phyloP scores from a whole-genome alignment of 2,329 filamentous ascomycete genomes.

The Colletotrichum filicis region DNA sequence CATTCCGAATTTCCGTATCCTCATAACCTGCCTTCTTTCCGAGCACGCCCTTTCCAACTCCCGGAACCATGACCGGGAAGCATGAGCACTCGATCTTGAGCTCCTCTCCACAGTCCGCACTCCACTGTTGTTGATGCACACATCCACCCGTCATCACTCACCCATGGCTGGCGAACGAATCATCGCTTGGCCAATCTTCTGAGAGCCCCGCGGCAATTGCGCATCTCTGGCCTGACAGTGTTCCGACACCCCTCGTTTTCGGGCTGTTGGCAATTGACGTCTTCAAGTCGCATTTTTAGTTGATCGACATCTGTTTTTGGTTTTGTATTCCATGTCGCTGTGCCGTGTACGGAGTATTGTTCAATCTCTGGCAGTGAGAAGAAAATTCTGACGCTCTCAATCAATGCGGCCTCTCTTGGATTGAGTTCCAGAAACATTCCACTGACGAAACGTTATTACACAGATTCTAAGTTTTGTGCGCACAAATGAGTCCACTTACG shows the following conservation, averaged over 20 bases:
- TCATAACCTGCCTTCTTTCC: constrained; percentile 14
- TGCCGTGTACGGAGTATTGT: not conserved
- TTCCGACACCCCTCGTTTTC: constrained; percentile 3
- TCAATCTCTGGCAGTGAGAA: not conserved
- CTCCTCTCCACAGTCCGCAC: not conserved
- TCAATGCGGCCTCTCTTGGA: not conserved
- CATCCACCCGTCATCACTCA: constrained; percentile 18
- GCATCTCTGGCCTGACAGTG: constrained; percentile 22
- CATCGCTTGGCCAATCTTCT: not conserved
- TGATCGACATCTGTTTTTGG: constrained; percentile 14
- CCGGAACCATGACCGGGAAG: not conserved
- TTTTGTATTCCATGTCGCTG: no score
- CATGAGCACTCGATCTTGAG: not conserved
- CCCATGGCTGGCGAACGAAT: constrained; percentile 1
- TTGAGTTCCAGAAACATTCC: not conserved
- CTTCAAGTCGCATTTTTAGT: constrained; percentile 14
- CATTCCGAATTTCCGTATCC: not conserved
- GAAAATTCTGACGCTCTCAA: not conserved
- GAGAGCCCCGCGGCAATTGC: constrained; percentile 25
- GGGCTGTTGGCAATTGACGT: constrained; percentile 22
- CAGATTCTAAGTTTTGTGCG: not conserved
- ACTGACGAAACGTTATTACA: not conserved
- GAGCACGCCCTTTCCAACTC: constrained; percentile 1
- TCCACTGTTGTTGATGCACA: not conserved
- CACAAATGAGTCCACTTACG: not conserved